A percentile compares a stretch with the other conserved stretches of the same genome.
Conservation (phyloP, 2,329 filamentous ascomycete species). For the Botrytis paeoniae region DNA sequence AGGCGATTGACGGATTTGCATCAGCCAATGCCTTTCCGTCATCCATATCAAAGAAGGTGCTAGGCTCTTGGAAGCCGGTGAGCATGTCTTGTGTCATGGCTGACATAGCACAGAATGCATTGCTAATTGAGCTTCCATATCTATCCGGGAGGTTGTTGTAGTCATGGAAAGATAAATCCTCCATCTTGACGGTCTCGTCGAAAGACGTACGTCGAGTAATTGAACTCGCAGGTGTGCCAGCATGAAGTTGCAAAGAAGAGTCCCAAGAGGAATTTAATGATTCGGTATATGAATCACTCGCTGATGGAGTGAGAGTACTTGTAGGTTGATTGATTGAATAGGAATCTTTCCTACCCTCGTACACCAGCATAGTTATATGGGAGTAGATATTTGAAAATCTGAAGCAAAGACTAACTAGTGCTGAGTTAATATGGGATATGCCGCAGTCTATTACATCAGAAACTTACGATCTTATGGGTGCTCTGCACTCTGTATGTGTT, state of each 20-base stretch:
- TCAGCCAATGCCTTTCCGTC: conserved; percentile 17
- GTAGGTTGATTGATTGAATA: conserved; percentile 8
- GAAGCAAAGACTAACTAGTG: not conserved
- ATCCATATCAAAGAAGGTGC: conserved; percentile 21
- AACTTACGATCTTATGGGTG: conserved; percentile 7
- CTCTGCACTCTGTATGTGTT: not conserved
- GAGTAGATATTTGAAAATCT: not conserved
- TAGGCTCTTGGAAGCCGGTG: conserved; percentile 17
- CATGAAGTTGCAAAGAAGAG: conserved; percentile 1
- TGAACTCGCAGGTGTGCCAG: conserved; percentile 10
- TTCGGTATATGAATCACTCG: conserved; percentile 16
- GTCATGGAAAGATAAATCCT: conserved; percentile 23
- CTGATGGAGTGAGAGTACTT: conserved; percentile 10
- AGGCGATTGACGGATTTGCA: conserved; percentile 17
- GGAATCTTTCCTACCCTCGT: conserved; percentile 4
- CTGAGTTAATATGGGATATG: not conserved
- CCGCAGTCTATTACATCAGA: too few species aligned
- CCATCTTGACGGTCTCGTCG: conserved; percentile 17
- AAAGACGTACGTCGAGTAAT: conserved; percentile 10
- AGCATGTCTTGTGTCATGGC: conserved; percentile 24
- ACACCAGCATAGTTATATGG: not conserved
- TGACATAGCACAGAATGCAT: conserved; percentile 22
- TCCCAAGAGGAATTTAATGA: conserved; percentile 19
- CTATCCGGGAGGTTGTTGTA: conserved; percentile 16
- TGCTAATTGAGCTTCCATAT: conserved; percentile 8